phyloP scores from a whole-genome alignment of 768 basidiomycete genomes.

The Neoboletus magnificus region DNA sequence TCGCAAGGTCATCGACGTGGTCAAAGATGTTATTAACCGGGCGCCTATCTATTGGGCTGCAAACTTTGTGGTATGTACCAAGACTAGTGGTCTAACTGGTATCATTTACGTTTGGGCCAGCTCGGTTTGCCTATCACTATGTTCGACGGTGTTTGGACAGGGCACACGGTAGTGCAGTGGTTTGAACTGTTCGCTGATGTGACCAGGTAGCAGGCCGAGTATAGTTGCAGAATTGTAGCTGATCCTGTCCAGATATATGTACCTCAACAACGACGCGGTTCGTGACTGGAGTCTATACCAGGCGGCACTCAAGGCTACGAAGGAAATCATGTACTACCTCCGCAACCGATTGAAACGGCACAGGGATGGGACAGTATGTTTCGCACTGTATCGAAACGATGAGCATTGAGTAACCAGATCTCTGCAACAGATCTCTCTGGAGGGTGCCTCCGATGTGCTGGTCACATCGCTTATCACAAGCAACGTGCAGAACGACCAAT shows the following conservation, averaged over 20 bases:
- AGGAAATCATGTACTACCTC: slow-evolving; percentile 26
- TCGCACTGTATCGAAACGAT: not conserved
- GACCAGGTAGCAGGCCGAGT: slow-evolving; percentile 24
- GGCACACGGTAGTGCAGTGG: slow-evolving; percentile 41
- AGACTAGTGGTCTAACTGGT: not conserved
- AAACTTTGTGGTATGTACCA: slow-evolving; percentile 47
- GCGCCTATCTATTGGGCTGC: slow-evolving; percentile 62
- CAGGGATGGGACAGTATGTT: slow-evolving; percentile 21
- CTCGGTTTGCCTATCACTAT: slow-evolving; percentile 34
- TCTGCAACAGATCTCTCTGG: slow-evolving; percentile 16
- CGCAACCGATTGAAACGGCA: slow-evolving; percentile 19
- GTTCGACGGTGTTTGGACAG: slow-evolving; percentile 37
- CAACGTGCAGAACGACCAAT: slow-evolving; percentile 22
- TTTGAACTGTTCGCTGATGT: slow-evolving; percentile 49
- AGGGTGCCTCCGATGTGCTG: slow-evolving; percentile 19
- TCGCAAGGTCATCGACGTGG: slow-evolving; percentile 49
- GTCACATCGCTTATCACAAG: slow-evolving; percentile 17
- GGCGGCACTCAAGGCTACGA: slow-evolving; percentile 25
- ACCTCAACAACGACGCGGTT: slow-evolving; percentile 31
- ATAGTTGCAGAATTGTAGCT: not conserved
- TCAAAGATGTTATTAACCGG: slow-evolving; percentile 63
- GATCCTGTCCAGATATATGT: slow-evolving; percentile 33
- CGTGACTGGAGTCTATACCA: slow-evolving; percentile 33
- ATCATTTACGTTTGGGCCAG: not conserved
- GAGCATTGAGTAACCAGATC: not conserved